Evolutionary conservation across 31 red algal genomes (phyloP), one percentile per base, ranked within the genome.

Genomic region (Odonthalia washingtoniensis): DNA sequence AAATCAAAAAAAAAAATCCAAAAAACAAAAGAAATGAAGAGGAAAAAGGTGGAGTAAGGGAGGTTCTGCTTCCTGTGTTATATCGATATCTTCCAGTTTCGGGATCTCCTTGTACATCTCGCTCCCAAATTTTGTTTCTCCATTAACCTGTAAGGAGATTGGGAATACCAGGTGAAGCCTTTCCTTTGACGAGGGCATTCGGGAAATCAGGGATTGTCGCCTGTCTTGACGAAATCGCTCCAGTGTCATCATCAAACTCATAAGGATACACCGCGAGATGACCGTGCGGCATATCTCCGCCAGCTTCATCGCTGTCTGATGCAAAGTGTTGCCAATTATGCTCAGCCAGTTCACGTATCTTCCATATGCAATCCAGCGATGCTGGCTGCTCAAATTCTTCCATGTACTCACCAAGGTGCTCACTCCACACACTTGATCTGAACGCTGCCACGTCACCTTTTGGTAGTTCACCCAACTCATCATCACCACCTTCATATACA

Each of bases 391-490:
- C 94, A 45, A 92, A 86, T 40, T 49, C 83, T 21, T 64, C 70
- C 28, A 69, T 27, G 64, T 89, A 90, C 9, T 72, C 84, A 64
- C 83, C 88, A n/a, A 96, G 78, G 53, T 96, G 94, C 57, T 96
- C 89, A 35, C 57, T 66, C 43, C 52, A 96, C 14, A 96, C 84
- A 61, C 83, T 90, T 17, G 72, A 68, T 33, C 94, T 78, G 84
- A 96, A 96, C 31, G 85, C 84, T 24, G 85, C 89, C 35, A 96
- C 85, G 65, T 96, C 89, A 9, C 94, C 94, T 66, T 85, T 39
- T 24, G 94, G 94, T 18, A 90, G 17, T 53, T 30, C 37, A 32
- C 70, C 27, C n/a, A n/a, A n/a, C n/a, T 80, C 83, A 38, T 62
- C 76, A 31, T 80, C 77, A n/a, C n/a, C n/a, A n/a, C n/a, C n/a